Conservation (phyloP, 2,329 filamentous ascomycete genomes). For the Colletotrichum higginsianum region DNA sequence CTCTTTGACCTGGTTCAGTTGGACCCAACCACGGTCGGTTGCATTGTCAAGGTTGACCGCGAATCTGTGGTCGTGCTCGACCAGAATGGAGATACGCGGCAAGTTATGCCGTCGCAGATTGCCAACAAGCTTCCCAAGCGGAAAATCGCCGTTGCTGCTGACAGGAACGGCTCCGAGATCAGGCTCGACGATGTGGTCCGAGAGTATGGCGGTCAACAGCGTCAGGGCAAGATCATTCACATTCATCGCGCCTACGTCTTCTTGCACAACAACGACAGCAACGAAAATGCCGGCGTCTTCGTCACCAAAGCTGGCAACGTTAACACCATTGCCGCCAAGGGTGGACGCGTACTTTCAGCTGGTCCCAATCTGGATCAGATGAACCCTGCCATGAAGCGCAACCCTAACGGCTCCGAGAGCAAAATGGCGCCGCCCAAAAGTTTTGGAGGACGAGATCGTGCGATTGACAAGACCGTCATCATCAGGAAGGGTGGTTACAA, state of each 20-base stretch:
- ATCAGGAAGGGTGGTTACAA: slow-evolving; percentile 92
- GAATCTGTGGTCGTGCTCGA: slow-evolving; percentile 93
- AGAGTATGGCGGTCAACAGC: slow-evolving; percentile 87
- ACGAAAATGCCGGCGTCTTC: slow-evolving; percentile 91
- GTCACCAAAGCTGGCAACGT: slow-evolving; percentile 90
- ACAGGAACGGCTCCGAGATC: slow-evolving; percentile 94
- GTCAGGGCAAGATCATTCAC: slow-evolving; percentile 91
- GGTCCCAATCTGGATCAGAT: slow-evolving; percentile 89
- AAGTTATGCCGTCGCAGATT: slow-evolving; percentile 91
- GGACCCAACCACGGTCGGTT: slow-evolving; percentile 91
- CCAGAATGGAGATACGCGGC: slow-evolving; percentile 87
- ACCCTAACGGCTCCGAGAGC: slow-evolving; percentile 69
- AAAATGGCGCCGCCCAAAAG: slow-evolving; percentile 79
- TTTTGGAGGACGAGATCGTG: slow-evolving; percentile 80
- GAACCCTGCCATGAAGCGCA: slow-evolving; percentile 89
- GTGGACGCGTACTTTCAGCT: slow-evolving; percentile 77
- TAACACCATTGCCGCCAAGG: slow-evolving; percentile 93
- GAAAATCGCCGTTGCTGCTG: slow-evolving; percentile 89
- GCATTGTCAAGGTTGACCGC: slow-evolving; percentile 94
- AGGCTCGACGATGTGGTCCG: slow-evolving; percentile 92
- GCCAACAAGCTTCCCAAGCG: slow-evolving; percentile 89
- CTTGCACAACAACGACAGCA: slow-evolving; percentile 85
- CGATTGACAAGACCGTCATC: slow-evolving; percentile 92
- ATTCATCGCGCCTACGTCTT: slow-evolving; percentile 95
- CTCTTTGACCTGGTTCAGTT: slow-evolving; percentile 96